Evolutionary conservation across 2,329 filamentous ascomycete genomes (phyloP), one percentile per base, ranked within the genome.

Genomic region (Neofusicoccum cordaticola): DNA sequence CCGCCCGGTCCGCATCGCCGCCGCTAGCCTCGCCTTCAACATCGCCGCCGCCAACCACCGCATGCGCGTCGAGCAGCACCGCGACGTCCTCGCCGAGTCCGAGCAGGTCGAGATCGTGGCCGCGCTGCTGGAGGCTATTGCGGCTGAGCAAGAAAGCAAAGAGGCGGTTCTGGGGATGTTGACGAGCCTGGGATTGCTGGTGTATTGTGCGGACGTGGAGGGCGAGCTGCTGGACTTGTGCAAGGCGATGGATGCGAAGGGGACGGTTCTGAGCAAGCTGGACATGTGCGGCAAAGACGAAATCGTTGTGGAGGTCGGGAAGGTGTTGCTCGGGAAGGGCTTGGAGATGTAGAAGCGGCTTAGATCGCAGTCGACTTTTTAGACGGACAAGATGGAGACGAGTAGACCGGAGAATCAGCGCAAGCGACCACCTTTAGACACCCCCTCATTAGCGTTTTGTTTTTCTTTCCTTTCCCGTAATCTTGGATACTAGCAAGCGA

Each of bases 1-100:
- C 70, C 83, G 83, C 51, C 92, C 88, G 62, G 85, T 94, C 2
- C 87, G 93, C 47, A 90, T 94, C 2, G 91, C 93, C 1, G 91
- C 93, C 0, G 88, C 93, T 0, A 92, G 90, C 1, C 82, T 98
- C 2, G 85, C 93, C 0, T 95, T 93, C 80, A 97, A 98, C 69
- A 78, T 98, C 0, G 85, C 91, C 0, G 81, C 88, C 0, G 84
- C 88, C 2, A 90, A 93, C 71, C 89, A 90, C 70, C 86, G 85
- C 52, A 80, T 85, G 31, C 85, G 91, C 19, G 81, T 85, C 42
- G 76, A 77, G 56, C 22, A n/a, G 2, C 41, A 37, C 2, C 39
- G 57, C 12, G 85, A 90, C 52, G 80, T 79, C 0, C 75, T 97
- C 2, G 81, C 86, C 0, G 89, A 92, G 42, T 85, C 83, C 2